phyloP scores from a whole-genome alignment of 1,284 basidiomycete genomes.

The Fomes fomentarius region DNA sequence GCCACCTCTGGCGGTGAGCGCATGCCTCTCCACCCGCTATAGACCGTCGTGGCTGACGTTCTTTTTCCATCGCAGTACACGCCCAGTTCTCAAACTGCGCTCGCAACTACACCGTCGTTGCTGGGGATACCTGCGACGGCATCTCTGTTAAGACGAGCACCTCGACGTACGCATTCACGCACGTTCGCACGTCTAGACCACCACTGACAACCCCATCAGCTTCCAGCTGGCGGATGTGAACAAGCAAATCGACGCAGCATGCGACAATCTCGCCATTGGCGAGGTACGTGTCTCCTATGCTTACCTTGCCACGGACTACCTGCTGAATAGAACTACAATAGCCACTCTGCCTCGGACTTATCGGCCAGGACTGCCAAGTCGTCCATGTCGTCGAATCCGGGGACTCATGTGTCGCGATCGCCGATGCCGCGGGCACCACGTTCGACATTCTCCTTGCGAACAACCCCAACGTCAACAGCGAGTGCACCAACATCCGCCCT shows the following conservation, averaged over 20 bases:
- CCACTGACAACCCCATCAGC: no score
- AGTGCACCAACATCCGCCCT: conserved; percentile 44
- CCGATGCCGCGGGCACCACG: conserved; percentile 39
- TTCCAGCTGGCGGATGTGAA: conserved; percentile 72
- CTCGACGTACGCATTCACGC: conserved; percentile 56
- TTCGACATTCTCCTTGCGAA: conserved; percentile 46
- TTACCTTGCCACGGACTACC: neutral
- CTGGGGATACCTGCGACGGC: conserved; percentile 64
- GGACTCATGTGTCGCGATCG: conserved; percentile 46
- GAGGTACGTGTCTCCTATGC: conserved; percentile 16
- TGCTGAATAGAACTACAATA: no score
- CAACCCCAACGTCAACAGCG: conserved; percentile 55
- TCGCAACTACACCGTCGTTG: conserved; percentile 57
- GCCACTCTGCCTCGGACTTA: conserved; percentile 20
- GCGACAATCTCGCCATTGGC: conserved; percentile 56
- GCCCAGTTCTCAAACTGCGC: conserved; percentile 40
- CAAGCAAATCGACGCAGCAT: conserved; percentile 48
- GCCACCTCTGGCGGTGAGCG: conserved; percentile 3
- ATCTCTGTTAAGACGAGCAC: conserved; percentile 64
- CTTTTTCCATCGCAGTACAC: neutral
- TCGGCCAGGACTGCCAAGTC: conserved; percentile 19
- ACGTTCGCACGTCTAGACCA: conserved; percentile 18
- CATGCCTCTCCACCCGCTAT: neutral
- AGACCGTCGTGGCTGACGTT: neutral
- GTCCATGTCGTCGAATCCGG: conserved; percentile 35